phyloP scores from a whole-genome alignment of 1,139 yeast species.

The Suhomyces coccinellae region DNA sequence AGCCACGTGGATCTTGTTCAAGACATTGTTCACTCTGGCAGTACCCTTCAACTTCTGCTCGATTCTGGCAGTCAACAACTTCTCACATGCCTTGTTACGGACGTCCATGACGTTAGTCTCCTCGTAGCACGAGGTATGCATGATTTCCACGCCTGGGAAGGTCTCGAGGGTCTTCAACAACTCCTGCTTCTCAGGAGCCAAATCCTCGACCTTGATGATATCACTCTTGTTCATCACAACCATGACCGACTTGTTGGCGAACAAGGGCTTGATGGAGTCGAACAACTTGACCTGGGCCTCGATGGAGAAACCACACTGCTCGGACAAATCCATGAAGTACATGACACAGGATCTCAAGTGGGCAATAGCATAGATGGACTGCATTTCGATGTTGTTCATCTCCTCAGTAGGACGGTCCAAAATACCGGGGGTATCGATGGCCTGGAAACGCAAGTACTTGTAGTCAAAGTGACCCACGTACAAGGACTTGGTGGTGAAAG shows the following conservation, averaged over 20 bases:
- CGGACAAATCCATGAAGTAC: conserved; percentile 97
- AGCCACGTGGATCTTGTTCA: conserved; percentile 95
- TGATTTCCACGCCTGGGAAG: conserved; percentile 82
- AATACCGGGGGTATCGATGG: conserved; percentile 98
- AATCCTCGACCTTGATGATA: conserved; percentile 80
- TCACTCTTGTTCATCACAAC: conserved; percentile 95
- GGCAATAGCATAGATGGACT: conserved; percentile 96
- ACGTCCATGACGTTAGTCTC: conserved; percentile 96
- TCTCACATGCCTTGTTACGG: conserved; percentile 96
- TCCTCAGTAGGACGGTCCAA: conserved; percentile 98
- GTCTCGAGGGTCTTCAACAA: conserved; percentile 62
- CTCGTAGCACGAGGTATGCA: conserved; percentile 90
- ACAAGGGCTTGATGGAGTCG: conserved; percentile 94
- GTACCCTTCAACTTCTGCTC: conserved; percentile 96
- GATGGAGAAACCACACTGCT: conserved; percentile 97
- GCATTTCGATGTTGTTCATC: conserved; percentile 99
- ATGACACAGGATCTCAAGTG: conserved; percentile 94
- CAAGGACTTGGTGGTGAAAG: conserved; percentile 93
- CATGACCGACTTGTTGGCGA: conserved; percentile 94
- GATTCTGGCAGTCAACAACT: conserved; percentile 89
- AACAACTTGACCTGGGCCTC: conserved; percentile 97
- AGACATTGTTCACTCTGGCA: conserved; percentile 82
- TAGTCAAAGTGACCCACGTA: conserved; percentile 98
- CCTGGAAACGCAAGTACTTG: conserved; percentile 95
- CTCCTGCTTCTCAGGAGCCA: conserved; percentile 73